Conservation (phyloP, 2,329 filamentous ascomycete genomes). For the Xylariales sp. region DNA sequence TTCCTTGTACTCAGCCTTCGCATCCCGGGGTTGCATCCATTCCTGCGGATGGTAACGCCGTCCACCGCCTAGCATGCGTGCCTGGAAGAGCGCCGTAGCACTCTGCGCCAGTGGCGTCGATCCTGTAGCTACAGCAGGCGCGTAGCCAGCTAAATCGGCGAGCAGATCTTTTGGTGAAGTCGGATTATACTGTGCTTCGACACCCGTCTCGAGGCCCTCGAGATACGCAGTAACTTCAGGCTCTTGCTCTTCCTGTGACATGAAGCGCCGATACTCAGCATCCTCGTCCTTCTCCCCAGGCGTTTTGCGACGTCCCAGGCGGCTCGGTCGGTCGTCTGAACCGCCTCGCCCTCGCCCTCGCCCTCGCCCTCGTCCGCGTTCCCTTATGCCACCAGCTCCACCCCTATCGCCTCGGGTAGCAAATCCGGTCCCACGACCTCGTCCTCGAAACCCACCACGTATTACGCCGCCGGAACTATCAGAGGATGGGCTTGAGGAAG, state of each 20-base stretch:
- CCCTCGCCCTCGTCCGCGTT: slow-evolving; percentile 5
- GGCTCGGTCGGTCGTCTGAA: slow-evolving; percentile 6
- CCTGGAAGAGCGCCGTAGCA: slow-evolving; percentile 31
- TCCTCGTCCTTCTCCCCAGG: slow-evolving; percentile 8
- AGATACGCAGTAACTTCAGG: slow-evolving; percentile 21
- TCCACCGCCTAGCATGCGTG: slow-evolving; percentile 35
- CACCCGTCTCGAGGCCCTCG: slow-evolving; percentile 25
- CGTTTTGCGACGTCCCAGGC: not conserved
- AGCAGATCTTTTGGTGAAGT: slow-evolving; percentile 19
- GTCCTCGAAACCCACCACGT: slow-evolving; percentile 18
- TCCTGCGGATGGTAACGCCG: slow-evolving; percentile 24
- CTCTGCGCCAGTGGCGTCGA: slow-evolving; percentile 25
- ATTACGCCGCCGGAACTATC: slow-evolving; percentile 15
- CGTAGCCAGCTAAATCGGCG: slow-evolving; percentile 31
- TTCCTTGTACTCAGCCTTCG: slow-evolving; percentile 17
- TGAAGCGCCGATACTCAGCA: slow-evolving; percentile 11
- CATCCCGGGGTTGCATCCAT: slow-evolving; percentile 16
- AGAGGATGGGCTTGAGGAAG: not conserved
- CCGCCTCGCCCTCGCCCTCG: slow-evolving; percentile 7
- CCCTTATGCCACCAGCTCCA: slow-evolving; percentile 4
- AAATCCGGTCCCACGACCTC: slow-evolving; percentile 9
- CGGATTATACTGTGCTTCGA: slow-evolving; percentile 27
- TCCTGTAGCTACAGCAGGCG: slow-evolving; percentile 30
- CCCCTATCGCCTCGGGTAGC: slow-evolving; percentile 4
- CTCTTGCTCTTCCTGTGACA: slow-evolving; percentile 7